A percentile compares a stretch with the other conserved stretches of the same genome.
Conservation (phyloP, 306 rosid genomes). For the Cercis canadensis region DNA sequence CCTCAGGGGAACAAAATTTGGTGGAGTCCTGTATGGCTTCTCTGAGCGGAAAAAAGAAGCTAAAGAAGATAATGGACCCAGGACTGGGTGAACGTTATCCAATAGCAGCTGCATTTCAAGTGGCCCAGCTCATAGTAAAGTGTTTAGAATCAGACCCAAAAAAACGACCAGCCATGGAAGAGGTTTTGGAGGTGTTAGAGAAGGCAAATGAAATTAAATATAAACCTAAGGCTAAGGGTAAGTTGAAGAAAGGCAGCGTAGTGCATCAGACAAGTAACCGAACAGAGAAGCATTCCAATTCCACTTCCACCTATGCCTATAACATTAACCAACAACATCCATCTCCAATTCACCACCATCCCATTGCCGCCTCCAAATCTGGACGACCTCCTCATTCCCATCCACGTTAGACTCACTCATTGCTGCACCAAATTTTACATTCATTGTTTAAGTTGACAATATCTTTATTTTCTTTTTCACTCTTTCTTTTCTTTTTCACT, state of each 20-base stretch:
- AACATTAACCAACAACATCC: too few species aligned
- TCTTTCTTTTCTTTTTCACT: too few species aligned
- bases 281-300: too few species aligned
- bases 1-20: slow-evolving; percentile 41
- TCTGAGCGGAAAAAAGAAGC: slow-evolving; percentile 51
- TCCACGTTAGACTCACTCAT: too few species aligned
- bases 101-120: slow-evolving; percentile 43
- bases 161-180: slow-evolving; percentile 70
- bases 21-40: slow-evolving; percentile 48
- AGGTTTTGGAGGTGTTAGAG: slow-evolving; percentile 51
- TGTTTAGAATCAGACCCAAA: slow-evolving; percentile 68
- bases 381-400: too few species aligned
- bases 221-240: slow-evolving; percentile 34
- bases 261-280: too few species aligned
- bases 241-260: slow-evolving; percentile 3
- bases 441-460: too few species aligned
- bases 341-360: too few species aligned
- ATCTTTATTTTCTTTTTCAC: too few species aligned
- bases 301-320: too few species aligned
- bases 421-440: too few species aligned
- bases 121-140: slow-evolving; percentile 52
- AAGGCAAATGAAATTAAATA: slow-evolving; percentile 33
- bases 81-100: slow-evolving; percentile 47
- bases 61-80: slow-evolving; percentile 59
- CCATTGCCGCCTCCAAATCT: too few species aligned